Evolutionary conservation across 1,139 yeast genomes (phyloP).

Genomic region (Candida albicans): DNA sequence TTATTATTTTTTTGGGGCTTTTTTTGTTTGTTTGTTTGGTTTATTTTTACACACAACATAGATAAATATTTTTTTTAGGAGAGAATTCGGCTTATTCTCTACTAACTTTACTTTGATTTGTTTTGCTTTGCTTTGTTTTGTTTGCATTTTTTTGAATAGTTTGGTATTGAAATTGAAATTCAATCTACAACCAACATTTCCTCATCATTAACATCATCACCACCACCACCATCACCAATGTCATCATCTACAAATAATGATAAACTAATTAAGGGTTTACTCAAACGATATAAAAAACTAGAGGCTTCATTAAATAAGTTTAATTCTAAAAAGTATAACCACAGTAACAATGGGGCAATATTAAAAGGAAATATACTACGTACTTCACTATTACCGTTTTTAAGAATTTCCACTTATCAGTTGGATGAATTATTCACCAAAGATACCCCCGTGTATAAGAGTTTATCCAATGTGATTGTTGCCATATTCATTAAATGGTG

Average conservation of each 20-base stretch:
- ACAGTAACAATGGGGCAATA: conserved; percentile 31
- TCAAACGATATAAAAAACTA: conserved; percentile 43
- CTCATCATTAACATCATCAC: conserved; percentile 4
- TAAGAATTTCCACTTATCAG: conserved; percentile 38
- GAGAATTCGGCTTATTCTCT: too few relatives aligned
- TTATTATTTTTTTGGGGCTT: too few relatives aligned
- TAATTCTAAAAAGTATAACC: conserved; percentile 42
- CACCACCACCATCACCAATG: conserved; percentile 5
- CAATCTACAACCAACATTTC: conserved; percentile 9
- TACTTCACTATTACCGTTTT: conserved; percentile 63
- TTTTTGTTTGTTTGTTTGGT: too few relatives aligned
- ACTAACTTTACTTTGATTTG: background rate
- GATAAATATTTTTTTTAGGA: too few relatives aligned
- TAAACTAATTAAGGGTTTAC: conserved; percentile 27
- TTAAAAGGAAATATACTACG: conserved; percentile 67
- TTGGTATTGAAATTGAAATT: background rate
- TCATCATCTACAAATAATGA: conserved; percentile 19
- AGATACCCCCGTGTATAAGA: conserved; percentile 29
- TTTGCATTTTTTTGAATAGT: background rate
- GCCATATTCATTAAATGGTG: conserved; percentile 64
- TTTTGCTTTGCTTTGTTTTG: background rate
- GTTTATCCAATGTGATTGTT: conserved; percentile 36
- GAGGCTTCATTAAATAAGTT: conserved; percentile 51
- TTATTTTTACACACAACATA: too few relatives aligned
- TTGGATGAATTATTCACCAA: conserved; percentile 25